These are phyloP conservation scores for Letharia columbiana DNA, from an alignment of 495 filamentous ascomycete species.

Conservation along the genomic window DNA sequence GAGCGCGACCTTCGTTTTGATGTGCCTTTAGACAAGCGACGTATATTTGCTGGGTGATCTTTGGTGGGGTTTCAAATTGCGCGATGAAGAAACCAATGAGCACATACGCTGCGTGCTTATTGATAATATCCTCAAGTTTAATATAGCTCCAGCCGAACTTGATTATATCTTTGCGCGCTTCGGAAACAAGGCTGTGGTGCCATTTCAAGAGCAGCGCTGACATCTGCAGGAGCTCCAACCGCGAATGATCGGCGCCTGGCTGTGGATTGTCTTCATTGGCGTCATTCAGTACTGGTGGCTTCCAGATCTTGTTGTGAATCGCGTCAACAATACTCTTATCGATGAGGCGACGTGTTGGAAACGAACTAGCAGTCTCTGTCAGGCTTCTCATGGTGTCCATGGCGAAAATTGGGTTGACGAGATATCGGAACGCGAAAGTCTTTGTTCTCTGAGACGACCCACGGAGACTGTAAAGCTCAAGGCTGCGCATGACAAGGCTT, in stretches of 20 bases:
- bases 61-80: slow-evolving; percentile 89
- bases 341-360: slow-evolving; percentile 54
- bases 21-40: slow-evolving; percentile 82
- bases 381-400: slow-evolving; percentile 76
- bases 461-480: slow-evolving; percentile 77
- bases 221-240: slow-evolving; percentile 91
- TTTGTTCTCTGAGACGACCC: slow-evolving; percentile 77
- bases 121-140: slow-evolving; percentile 93
- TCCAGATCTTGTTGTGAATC: slow-evolving; percentile 91
- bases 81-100: slow-evolving; percentile 96
- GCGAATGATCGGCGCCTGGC: slow-evolving; percentile 84
- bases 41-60: slow-evolving; percentile 93
- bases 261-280: slow-evolving; percentile 76
- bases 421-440: slow-evolving; percentile 80
- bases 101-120: slow-evolving; percentile 97
- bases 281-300: slow-evolving; percentile 66
- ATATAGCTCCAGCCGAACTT: slow-evolving; percentile 99
- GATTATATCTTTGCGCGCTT: slow-evolving; percentile 94
- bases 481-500: slow-evolving; percentile 70
- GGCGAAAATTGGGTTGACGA: slow-evolving; percentile 93
- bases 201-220: slow-evolving; percentile 94
- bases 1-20: slow-evolving; percentile 83
- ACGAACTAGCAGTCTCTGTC: slow-evolving; percentile 8
- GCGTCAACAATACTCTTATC: slow-evolving; percentile 84
- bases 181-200: slow-evolving; percentile 70